Conservation (phyloP, 495 filamentous ascomycete genomes). For the Pyronema domesticum region DNA sequence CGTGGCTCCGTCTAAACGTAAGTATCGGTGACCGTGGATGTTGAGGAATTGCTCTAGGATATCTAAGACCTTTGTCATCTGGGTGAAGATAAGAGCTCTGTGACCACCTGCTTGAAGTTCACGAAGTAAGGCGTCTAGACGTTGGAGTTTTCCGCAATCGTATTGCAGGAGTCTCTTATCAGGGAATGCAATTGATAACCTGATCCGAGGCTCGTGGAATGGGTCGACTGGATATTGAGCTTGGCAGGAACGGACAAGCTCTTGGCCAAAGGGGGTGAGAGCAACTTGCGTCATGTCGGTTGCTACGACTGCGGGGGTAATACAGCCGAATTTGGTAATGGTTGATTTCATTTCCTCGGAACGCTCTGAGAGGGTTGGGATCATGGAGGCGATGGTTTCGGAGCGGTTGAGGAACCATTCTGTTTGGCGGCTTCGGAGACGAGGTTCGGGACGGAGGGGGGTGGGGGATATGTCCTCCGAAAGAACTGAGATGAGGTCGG, state of each 20-base stretch:
- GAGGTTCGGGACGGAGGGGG: slow-evolving; percentile 38
- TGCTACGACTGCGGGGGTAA: slow-evolving; percentile 75
- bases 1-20: slow-evolving; percentile 84
- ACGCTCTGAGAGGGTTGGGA: slow-evolving; percentile 54
- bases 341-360: slow-evolving; percentile 49
- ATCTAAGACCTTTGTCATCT: slow-evolving; percentile 98
- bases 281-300: slow-evolving; percentile 52
- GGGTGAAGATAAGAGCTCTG: slow-evolving; percentile 91
- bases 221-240: slow-evolving; percentile 38
- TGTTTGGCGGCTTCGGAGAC: slow-evolving; percentile 34
- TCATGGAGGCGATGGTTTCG: slow-evolving; percentile 48
- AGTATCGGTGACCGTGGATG: slow-evolving; percentile 92
- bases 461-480: slow-evolving; percentile 41
- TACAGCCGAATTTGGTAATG: slow-evolving; percentile 76
- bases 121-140: slow-evolving; percentile 70
- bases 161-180: slow-evolving; percentile 91
- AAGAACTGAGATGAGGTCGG: slow-evolving; percentile 50
- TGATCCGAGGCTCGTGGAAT: slow-evolving; percentile 86
- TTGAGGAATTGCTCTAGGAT: slow-evolving; percentile 96
- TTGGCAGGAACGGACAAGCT: slow-evolving; percentile 36
- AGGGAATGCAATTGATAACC: slow-evolving; percentile 86
- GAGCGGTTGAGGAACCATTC: slow-evolving; percentile 62
- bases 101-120: slow-evolving; percentile 78
- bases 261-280: slow-evolving; percentile 41
- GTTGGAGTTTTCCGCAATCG: slow-evolving; percentile 93